Conservation (phyloP, 176 grass and related monocot genomes). For the Zoysia japonica region DNA sequence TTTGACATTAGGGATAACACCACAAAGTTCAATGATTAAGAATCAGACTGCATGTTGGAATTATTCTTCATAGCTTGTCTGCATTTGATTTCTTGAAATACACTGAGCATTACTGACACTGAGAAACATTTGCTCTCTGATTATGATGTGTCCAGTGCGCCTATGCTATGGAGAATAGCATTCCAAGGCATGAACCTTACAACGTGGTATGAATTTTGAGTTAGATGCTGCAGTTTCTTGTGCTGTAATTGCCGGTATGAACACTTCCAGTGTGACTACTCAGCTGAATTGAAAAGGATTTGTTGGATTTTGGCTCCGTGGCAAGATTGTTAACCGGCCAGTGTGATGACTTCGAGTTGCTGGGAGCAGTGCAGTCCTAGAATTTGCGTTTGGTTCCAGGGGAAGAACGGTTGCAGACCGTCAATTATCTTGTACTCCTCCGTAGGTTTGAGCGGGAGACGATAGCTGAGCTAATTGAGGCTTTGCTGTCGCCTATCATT, state of each 20-base stretch:
- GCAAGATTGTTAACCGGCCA: too few species aligned
- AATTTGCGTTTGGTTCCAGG: not conserved
- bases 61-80: not conserved
- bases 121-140: not conserved
- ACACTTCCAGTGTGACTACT: too few species aligned
- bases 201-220: not conserved
- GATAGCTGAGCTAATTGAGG: not conserved
- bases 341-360: not conserved
- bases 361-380: not conserved
- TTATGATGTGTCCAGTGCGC: not conserved
- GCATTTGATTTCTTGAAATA: not conserved
- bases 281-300: too few species aligned
- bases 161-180: not conserved
- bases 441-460: not conserved
- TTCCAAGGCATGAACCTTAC: not conserved
- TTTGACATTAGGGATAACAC: slow-evolving; percentile 5
- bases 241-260: not conserved
- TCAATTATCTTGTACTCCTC: not conserved
- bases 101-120: not conserved
- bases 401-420: not conserved
- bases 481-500: not conserved
- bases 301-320: too few species aligned
- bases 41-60: slow-evolving; percentile 13
- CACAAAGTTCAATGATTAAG: not conserved
- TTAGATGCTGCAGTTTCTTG: not conserved